These are phyloP conservation scores for Septoria linicola DNA, from an alignment of 2,329 filamentous ascomycete genomes.

Conservation along the genomic window DNA sequence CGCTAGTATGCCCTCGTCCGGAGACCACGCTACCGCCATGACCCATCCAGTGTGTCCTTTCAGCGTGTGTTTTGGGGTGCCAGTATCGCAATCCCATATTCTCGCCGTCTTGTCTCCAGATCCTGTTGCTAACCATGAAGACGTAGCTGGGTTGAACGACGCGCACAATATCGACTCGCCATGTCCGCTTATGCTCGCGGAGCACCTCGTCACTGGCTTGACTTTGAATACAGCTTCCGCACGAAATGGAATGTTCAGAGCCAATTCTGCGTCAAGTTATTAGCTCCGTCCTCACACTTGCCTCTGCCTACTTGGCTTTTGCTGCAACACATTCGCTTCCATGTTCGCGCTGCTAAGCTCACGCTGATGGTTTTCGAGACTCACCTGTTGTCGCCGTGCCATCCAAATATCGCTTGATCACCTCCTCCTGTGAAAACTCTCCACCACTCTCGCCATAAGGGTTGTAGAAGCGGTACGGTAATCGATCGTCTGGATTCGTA, in stretches of 20 bases:
- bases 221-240: conserved; percentile 94
- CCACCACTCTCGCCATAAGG: conserved; percentile 46
- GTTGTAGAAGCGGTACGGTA: conserved; percentile 65
- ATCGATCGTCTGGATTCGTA: conserved; percentile 59
- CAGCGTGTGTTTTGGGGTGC: conserved; percentile 80
- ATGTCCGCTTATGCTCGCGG: conserved; percentile 84
- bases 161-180: conserved; percentile 85
- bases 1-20: conserved; percentile 76
- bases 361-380: background rate
- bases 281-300: background rate
- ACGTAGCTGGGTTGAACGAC: conserved; percentile 78
- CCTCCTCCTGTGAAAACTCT: conserved; percentile 41
- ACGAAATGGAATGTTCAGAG: conserved; percentile 62
- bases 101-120: conserved; percentile 88
- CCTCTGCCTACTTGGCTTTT: background rate
- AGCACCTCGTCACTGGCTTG: conserved; percentile 85
- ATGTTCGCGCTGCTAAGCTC: too few relatives aligned
- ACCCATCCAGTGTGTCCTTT: conserved; percentile 91
- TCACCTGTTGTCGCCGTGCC: conserved; percentile 37
- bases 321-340: too few relatives aligned
- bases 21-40: conserved; percentile 80
- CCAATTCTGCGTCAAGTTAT: conserved; percentile 53
- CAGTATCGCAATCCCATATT: conserved; percentile 93
- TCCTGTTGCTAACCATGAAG: conserved; percentile 77
- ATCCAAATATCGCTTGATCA: conserved; percentile 47